Percentiles rank a stretch among this genome's conserved stretches.
Conservation (phyloP, 805 yeast genomes). For the Yamadazyma ubonensis region DNA sequence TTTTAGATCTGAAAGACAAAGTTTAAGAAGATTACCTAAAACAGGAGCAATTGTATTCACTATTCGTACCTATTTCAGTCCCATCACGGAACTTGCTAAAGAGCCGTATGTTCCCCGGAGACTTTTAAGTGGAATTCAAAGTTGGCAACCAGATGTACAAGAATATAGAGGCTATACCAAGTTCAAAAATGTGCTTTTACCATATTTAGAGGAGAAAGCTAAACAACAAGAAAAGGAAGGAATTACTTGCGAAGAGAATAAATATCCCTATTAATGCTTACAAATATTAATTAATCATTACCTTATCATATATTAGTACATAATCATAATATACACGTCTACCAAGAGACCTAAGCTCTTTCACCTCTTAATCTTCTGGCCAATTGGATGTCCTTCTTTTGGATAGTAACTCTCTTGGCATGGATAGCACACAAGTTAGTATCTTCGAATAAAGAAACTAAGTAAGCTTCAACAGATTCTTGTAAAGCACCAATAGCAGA, state of each 20-base stretch:
- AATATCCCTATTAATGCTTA: constrained; percentile 39
- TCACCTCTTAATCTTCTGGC: constrained; percentile 54
- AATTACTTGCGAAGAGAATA: constrained; percentile 35
- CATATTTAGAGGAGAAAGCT: constrained; percentile 51
- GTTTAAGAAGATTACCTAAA: constrained; percentile 58
- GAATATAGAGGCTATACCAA: constrained; percentile 59
- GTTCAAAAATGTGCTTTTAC: constrained; percentile 52
- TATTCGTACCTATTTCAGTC: constrained; percentile 61
- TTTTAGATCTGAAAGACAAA: constrained; percentile 65
- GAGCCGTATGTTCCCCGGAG: constrained; percentile 65
- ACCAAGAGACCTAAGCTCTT: constrained; percentile 34
- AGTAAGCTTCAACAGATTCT: constrained; percentile 51
- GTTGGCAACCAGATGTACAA: constrained; percentile 61
- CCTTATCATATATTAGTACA: constrained; percentile 17
- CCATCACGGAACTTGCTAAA: constrained; percentile 50
- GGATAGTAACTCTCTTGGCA: constrained; percentile 52
- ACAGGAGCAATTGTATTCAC: constrained; percentile 61
- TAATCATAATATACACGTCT: constrained; percentile 18
- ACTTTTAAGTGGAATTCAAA: constrained; percentile 54
- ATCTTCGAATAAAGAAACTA: constrained; percentile 49
- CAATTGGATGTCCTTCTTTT: constrained; percentile 51
- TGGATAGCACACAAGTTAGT: constrained; percentile 52
- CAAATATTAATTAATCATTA: constrained; percentile 3
- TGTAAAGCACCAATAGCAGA: constrained; percentile 51
- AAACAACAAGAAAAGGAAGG: constrained; percentile 49